A percentile compares a stretch with the other conserved stretches of the same genome.
These are phyloP conservation scores for Bisporella sp. DNA, from an alignment of 2,329 filamentous ascomycete genomes.

Conservation along the genomic window DNA sequence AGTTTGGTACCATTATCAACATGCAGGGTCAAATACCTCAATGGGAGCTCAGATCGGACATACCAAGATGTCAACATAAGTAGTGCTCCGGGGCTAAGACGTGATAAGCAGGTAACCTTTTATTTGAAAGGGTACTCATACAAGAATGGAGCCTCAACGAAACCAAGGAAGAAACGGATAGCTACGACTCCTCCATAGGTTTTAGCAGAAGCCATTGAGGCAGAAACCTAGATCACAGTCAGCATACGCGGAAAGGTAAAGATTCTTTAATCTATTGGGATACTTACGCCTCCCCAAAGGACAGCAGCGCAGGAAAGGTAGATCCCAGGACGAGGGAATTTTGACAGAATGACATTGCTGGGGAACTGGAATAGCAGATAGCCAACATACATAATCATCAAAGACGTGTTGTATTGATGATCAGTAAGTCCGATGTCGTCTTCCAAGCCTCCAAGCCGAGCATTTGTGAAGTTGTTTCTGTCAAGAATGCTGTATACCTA, in stretches of 20 bases:
- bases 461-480: not conserved
- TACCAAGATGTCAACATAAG: slow-evolving; percentile 48
- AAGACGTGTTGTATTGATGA: not conserved
- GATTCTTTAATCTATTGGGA: no score
- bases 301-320: no score
- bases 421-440: not conserved
- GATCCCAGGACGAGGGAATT: no score
- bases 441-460: not conserved
- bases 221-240: no score
- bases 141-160: slow-evolving; percentile 25
- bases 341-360: no score
- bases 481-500: not conserved
- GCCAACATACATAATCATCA: not conserved
- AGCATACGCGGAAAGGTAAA: no score
- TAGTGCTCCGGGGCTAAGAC: slow-evolving; percentile 34
- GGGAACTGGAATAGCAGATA: not conserved
- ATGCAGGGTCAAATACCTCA: no score
- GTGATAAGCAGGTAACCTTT: slow-evolving; percentile 1
- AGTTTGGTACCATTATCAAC: no score
- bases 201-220: no score
- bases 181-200: slow-evolving; percentile 8
- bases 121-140: not conserved
- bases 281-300: no score
- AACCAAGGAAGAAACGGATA: slow-evolving; percentile 26
- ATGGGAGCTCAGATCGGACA: slow-evolving; percentile 41